These are phyloP conservation scores for Aspergillus pseudoterreus DNA, from an alignment of 2,329 filamentous ascomycete species.

Conservation along the genomic window DNA sequence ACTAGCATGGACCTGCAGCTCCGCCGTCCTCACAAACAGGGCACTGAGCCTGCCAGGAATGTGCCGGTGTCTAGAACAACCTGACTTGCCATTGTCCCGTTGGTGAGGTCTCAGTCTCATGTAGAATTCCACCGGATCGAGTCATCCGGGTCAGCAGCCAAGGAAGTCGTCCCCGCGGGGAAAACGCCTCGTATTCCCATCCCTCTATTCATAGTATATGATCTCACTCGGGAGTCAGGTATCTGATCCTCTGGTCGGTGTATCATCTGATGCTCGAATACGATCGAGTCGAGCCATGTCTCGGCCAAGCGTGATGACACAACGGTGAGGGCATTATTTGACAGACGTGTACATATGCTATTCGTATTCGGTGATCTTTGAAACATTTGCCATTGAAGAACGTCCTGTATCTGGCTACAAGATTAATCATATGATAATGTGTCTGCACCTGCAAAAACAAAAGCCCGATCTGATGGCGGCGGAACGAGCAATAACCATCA, in stretches of 20 bases:
- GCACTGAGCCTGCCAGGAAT: background rate
- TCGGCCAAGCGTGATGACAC: background rate
- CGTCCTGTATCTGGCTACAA: no score
- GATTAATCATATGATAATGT: no score
- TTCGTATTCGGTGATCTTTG: no score
- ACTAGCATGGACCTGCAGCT: background rate
- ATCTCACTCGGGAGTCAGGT: background rate
- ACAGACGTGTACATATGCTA: no score
- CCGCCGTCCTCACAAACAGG: background rate
- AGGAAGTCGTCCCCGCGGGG: background rate
- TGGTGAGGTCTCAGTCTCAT: background rate
- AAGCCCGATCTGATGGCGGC: no score
- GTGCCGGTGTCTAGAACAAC: background rate
- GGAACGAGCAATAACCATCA: no score
- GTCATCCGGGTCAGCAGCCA: background rate
- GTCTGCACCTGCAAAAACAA: no score
- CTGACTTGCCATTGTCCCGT: background rate
- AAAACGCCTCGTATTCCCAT: constrained; percentile 1
- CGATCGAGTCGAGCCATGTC: background rate
- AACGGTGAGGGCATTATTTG: no score
- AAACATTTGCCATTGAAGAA: no score
- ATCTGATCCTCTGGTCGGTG: background rate
- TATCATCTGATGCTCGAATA: background rate
- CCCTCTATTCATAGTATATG: constrained; percentile 5
- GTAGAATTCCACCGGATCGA: background rate